Base-by-base conservation (phyloP, 2,329 filamentous ascomycete species). In the Tympanopsis confertula region DNA sequence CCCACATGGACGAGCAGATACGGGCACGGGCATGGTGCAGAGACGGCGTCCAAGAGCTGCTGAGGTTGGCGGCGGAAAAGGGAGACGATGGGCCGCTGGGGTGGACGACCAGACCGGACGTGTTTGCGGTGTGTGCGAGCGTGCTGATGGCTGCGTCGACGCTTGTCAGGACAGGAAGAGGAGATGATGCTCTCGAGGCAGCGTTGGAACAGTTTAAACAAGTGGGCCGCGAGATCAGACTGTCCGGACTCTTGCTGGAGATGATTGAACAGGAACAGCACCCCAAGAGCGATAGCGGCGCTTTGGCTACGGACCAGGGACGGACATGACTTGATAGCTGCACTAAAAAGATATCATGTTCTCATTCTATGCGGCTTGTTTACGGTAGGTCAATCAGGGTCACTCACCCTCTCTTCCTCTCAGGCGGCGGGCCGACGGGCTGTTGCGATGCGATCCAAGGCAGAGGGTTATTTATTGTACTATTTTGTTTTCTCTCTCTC, bases 61-160 rank as follows among this genome's bases (percentile, higher is more conserved):
- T 46, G 5, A 37, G 37, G 10, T 49, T 59, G 18, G 43, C 49
- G 4, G 41, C 36, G 1, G 36, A 41, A 13, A 44, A 57, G 5
- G 46, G 50, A 3, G 50, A 53, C 1, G 82, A 86, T 49, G 80
- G 81, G 0, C 68, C 81, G 5, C 58, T 93, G 22, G 84, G 86
- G 5, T 87, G 82, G 78, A 71, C 73, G 2, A 78, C 79, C 1
- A 77, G 78, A 39, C 68, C 77, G 1, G 72, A 78, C 20, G 72
- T 79, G 1, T 89, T 87, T 53, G 66, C 69, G 2, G 58, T 82
- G 30, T 73, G 71, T 35, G 60, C 63, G 4, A 59, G 64, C 13
- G 48, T 73, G n/a, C 35, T 71, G n/a, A 47, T 59, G 3, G 51
- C 55, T 19, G 62, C 58, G 1, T 50, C 52, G 15, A 55, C 60